These are phyloP conservation scores for Trichophyton equinum DNA, from an alignment of 2,329 filamentous ascomycete species.

Conservation along the genomic window DNA sequence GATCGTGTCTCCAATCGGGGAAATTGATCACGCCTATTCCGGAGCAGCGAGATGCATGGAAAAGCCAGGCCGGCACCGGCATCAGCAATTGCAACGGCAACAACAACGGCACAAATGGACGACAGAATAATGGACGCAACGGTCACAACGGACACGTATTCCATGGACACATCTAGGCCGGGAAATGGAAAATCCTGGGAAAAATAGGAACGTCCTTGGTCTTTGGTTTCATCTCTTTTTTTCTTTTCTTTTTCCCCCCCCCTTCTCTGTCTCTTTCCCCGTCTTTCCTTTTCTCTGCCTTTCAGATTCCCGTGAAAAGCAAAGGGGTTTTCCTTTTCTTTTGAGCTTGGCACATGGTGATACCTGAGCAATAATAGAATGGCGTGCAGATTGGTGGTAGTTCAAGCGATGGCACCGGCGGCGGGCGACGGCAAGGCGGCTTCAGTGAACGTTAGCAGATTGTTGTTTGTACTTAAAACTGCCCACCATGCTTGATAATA, in stretches of 20 bases:
- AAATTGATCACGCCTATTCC: conserved; percentile 48
- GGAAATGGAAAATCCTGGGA: neutral
- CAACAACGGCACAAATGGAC: neutral
- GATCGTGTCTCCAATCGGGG: conserved; percentile 44
- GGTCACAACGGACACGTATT: conserved; percentile 3
- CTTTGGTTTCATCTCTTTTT: neutral
- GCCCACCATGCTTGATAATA: neutral
- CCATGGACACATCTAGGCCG: neutral
- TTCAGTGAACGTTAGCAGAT: conserved; percentile 1
- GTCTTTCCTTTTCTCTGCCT: neutral
- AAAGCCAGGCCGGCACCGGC: neutral
- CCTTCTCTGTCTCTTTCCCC: no score
- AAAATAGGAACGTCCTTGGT: neutral
- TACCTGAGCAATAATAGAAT: neutral
- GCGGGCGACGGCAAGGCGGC: neutral
- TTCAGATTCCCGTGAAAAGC: neutral
- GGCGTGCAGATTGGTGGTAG: neutral
- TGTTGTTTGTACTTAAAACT: neutral
- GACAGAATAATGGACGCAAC: neutral
- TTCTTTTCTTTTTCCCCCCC: neutral
- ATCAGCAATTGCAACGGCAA: neutral
- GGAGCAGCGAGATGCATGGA: conserved; percentile 40
- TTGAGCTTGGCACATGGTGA: neutral
- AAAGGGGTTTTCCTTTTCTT: neutral
- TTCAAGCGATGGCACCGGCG: neutral